Base-by-base conservation (phyloP, 2,329 filamentous ascomycete species). In the Claviceps citrina region DNA sequence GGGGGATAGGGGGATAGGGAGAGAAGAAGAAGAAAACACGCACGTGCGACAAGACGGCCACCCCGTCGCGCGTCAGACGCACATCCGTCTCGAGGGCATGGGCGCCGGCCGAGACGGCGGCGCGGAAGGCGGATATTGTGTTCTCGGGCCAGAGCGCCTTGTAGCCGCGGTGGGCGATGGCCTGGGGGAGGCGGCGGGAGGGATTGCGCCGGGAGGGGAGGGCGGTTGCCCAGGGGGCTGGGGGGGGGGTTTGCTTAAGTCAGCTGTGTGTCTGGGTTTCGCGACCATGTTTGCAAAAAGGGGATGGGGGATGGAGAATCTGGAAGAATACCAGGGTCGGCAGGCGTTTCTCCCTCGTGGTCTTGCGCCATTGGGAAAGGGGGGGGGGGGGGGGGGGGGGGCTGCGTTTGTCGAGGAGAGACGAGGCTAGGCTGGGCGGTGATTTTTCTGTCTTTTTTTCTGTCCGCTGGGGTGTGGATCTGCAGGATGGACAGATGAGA, bases 31-130 rank as follows among this genome's bases (percentile, higher is more conserved):
- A 25, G 20, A 36, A 15, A 36, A 36, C 2, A 16, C 68, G 56
- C 61, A 84, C 81, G 65, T 93, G 86, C 34, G 81, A 84, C 31
- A 96, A 63, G 8, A 96, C 84, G 1, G 93, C 81, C 0, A 93
- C 78, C 6, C 80, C 78, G 53, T 96, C 89, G 45, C 71, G 76
- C 12, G 84, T 79, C 26, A 95, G 61, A 56, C 93, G 87, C 7
- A 95, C 60, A 52, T 96, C 89, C 15, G 85, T 93, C 63, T 96
- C 89, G 22, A 96, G 65, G 0, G 81, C 89, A 51, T 93, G 75
- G 0, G 83, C 76, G 16, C 84, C 84, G 15, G 76, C 77, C 25
- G 75, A 65, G 2, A 89, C 70, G 1, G 86, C 87, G 22, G 71
- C 79, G 42, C 65, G 65, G 61, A 94, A 93, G 7, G 83, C 81